A percentile compares a stretch with the other conserved stretches of the same genome.
phyloP scores from a whole-genome alignment of 495 filamentous ascomycete species.

The Lophiostoma macrostomum region DNA sequence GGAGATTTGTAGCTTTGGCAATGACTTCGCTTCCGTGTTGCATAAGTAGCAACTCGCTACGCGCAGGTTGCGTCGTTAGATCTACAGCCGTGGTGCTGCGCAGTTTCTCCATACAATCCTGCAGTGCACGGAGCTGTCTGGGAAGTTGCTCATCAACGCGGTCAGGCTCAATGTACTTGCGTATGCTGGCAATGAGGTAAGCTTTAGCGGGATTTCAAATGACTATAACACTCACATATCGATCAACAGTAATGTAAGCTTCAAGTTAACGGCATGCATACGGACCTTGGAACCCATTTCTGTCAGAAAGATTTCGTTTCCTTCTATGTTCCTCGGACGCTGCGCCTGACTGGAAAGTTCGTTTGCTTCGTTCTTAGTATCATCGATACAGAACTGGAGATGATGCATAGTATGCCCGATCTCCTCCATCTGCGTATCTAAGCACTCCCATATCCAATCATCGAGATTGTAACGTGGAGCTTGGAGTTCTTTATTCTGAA shows the following conservation, averaged over 20 bases:
- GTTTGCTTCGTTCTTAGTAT: conserved; percentile 8
- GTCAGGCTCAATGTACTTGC: conserved; percentile 6
- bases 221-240: conserved; percentile 27
- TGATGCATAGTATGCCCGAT: conserved; percentile 19
- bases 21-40: conserved; percentile 21
- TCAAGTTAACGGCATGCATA: conserved; percentile 21
- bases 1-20: conserved; percentile 12
- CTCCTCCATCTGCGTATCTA: conserved; percentile 31
- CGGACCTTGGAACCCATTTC: conserved; percentile 12
- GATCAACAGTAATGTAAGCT: conserved; percentile 22
- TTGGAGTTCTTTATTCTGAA: conserved; percentile 22
- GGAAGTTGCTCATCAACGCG: conserved; percentile 17
- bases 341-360: conserved; percentile 10
- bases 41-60: conserved; percentile 19
- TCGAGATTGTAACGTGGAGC: conserved; percentile 26
- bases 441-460: conserved; percentile 31
- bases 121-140: conserved; percentile 13
- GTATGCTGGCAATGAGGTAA: conserved; percentile 17
- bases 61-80: conserved; percentile 16
- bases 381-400: conserved; percentile 15
- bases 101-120: conserved; percentile 20
- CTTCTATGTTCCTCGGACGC: conserved; percentile 18
- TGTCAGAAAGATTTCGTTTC: conserved; percentile 8
- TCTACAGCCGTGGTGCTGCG: conserved; percentile 21
- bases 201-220: conserved; percentile 10